These are phyloP conservation scores for Botrytis fragariae DNA, from an alignment of 2,329 filamentous ascomycete genomes.

Conservation along the genomic window DNA sequence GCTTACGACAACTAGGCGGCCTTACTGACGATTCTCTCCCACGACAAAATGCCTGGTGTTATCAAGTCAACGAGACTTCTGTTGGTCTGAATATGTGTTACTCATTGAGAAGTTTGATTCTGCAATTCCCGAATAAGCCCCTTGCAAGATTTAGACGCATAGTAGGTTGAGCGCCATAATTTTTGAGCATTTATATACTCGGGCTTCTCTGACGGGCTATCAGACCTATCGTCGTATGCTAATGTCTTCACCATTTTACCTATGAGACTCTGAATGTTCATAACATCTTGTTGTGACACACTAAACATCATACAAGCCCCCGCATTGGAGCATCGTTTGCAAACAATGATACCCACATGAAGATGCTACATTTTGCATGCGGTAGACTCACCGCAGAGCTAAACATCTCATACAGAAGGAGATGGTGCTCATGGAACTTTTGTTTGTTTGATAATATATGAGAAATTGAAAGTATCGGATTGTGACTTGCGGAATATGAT, in stretches of 20 bases:
- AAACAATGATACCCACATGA: not conserved
- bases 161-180: not conserved
- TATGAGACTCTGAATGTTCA: not conserved
- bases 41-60: not conserved
- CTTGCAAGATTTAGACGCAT: not conserved
- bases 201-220: too few relatives aligned
- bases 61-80: not conserved
- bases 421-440: not conserved
- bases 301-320: not conserved
- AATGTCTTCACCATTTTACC: not conserved
- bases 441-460: not conserved
- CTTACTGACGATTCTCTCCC: not conserved
- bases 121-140: not conserved
- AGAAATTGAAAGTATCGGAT: not conserved
- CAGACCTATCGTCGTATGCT: too few relatives aligned
- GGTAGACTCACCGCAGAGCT: too few relatives aligned
- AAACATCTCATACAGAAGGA: too few relatives aligned
- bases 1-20: not conserved
- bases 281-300: not conserved
- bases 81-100: not conserved
- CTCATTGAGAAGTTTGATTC: not conserved
- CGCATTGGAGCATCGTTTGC: too few relatives aligned
- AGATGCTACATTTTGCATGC: not conserved
- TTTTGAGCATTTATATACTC: not conserved
- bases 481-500: not conserved